A percentile compares a stretch with the other conserved stretches of the same genome.
phyloP scores from a whole-genome alignment of 768 basidiomycete species.

The Psilocybe tampanensis region DNA sequence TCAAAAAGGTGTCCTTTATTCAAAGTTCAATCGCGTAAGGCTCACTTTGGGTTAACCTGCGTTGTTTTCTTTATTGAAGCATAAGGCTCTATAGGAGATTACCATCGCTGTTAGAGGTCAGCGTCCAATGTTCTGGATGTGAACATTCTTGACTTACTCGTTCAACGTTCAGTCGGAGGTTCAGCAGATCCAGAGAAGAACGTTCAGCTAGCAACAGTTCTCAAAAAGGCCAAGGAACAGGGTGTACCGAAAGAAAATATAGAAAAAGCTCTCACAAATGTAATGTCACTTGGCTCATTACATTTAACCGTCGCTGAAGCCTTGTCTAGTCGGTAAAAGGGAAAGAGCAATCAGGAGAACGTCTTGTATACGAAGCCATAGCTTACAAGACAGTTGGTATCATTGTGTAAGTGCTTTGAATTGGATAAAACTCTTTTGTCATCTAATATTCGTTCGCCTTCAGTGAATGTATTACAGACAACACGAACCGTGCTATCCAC shows the following conservation, averaged over 20 bases:
- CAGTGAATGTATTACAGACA: conserved; percentile 51
- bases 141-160: conserved; percentile 1
- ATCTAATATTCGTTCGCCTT: background rate
- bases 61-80: background rate
- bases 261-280: conserved; percentile 61
- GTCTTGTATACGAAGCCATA: conserved; percentile 63
- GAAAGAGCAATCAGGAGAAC: conserved; percentile 48
- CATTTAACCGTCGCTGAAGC: no score
- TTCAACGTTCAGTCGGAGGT: conserved; percentile 47
- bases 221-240: conserved; percentile 57
- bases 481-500: conserved; percentile 62
- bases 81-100: conserved; percentile 59
- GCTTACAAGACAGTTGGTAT: conserved; percentile 60
- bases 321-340: conserved; percentile 45
- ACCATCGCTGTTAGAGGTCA: conserved; percentile 60
- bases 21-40: conserved; percentile 57
- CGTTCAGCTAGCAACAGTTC: conserved; percentile 47
- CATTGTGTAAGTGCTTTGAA: conserved; percentile 51
- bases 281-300: conserved; percentile 19
- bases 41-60: background rate
- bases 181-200: conserved; percentile 59
- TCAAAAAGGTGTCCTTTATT: conserved; percentile 59
- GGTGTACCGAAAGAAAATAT: conserved; percentile 75
- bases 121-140: conserved; percentile 15
- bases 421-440: background rate